Base-by-base conservation (phyloP, 2,329 filamentous ascomycete genomes). In the Neonectria sp. region DNA sequence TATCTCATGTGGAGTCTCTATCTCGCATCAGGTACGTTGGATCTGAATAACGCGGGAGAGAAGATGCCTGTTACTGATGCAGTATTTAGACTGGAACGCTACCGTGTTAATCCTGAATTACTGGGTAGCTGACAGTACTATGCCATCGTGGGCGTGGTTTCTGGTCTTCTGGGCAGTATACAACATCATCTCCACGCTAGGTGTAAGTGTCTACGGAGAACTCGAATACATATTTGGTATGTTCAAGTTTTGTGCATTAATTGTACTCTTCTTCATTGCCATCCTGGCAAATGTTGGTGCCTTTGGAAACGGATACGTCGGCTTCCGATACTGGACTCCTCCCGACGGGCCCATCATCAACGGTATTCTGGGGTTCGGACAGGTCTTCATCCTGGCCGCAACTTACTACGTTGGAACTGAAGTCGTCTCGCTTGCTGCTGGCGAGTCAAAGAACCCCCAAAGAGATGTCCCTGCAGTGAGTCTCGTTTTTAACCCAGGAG, bases 1-100 rank as follows among this genome's bases (percentile, higher is more conserved):
- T 59, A 59, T 33, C 27, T 59, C 24, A 59, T 59, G 55, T 59
- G 55, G 55, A 59, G 55, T 49, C n/a, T 59, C 5, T 59, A 46
- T 25, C 43, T 59, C 6, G 55, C 40, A 29, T 46, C 37, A 29
- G 55, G 55, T 59, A 25, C 17, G 37, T 15, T 7, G 29, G 24
- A 48, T 15, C 40, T 24, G 8, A 25, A 21, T 33, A 6, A 31
- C 12, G n/a, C 2, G 24, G 2, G 3, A n/a, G 12, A 31, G 17
- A 49, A 15, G 55, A 37, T 24, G 7, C 6, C 7, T 15, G 4
- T 43, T 21, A 17, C 53, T 53, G 17, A 53, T 21, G 24, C 3
- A 37, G 24, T 6, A 45, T 35, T 27, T 25, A 59, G 55, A 59
- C 9, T 49, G 43, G 43, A 59, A 49, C 15, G 55, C 40, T 33